phyloP scores from a whole-genome alignment of 164 flowering plant species.

The Chimonanthus salicifolius region DNA sequence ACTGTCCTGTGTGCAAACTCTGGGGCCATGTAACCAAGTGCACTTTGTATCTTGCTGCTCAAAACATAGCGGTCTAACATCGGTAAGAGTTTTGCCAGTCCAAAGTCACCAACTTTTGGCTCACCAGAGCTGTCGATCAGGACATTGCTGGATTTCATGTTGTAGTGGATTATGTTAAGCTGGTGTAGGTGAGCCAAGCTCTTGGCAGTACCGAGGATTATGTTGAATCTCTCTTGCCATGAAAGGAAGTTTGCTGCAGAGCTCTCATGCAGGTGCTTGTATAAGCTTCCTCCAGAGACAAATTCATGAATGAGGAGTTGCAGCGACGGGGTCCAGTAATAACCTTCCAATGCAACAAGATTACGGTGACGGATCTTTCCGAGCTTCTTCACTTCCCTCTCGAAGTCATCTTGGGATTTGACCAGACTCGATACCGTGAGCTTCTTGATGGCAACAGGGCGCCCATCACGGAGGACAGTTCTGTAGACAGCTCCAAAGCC shows the following conservation, averaged over 20 bases:
- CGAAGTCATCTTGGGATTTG: constrained; percentile 86
- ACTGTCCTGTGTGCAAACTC: constrained; percentile 89
- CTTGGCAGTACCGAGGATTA: constrained; percentile 78
- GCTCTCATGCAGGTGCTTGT: constrained; percentile 71
- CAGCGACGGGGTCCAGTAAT: constrained; percentile 86
- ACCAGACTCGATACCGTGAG: constrained; percentile 75
- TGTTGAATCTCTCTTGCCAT: constrained; percentile 76
- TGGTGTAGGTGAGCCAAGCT: constrained; percentile 77
- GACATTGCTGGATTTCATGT: constrained; percentile 77
- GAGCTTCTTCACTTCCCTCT: constrained; percentile 70
- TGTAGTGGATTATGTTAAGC: constrained; percentile 66
- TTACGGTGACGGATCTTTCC: constrained; percentile 70
- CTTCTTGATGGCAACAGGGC: constrained; percentile 83
- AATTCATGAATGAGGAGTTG: constrained; percentile 87
- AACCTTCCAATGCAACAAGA: constrained; percentile 79
- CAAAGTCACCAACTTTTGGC: constrained; percentile 82
- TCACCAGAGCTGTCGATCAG: constrained; percentile 59
- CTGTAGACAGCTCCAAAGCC: constrained; percentile 88
- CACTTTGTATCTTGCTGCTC: constrained; percentile 96
- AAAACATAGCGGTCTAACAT: constrained; percentile 76
- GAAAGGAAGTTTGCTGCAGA: constrained; percentile 38
- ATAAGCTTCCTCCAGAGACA: constrained; percentile 65
- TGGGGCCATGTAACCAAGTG: constrained; percentile 97
- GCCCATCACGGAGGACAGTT: constrained; percentile 67
- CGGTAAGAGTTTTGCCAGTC: constrained; percentile 74